phyloP scores from a whole-genome alignment of 106 monocot genomes.

The Agapanthus africanus region DNA sequence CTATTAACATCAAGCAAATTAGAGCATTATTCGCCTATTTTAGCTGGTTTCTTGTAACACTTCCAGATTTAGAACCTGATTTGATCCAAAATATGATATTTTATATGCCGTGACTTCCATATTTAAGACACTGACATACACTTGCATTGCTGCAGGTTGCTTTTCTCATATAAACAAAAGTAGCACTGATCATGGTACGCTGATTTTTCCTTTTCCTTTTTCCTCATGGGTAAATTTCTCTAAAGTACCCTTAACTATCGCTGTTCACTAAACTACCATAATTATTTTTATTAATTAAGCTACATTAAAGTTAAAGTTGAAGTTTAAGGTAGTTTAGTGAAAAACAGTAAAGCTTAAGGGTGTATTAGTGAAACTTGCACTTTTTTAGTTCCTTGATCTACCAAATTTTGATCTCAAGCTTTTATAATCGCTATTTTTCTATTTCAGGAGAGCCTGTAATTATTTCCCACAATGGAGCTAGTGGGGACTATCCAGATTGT shows the following conservation, averaged over 20 bases:
- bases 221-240: too few relatives aligned
- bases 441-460: constrained; percentile 38
- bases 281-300: too few relatives aligned
- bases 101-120: neutral
- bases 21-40: too few relatives aligned
- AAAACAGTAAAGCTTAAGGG: too few relatives aligned
- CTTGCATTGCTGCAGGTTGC: constrained; percentile 38
- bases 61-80: too few relatives aligned
- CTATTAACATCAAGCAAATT: too few relatives aligned
- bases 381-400: neutral
- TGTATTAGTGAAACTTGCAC: too few relatives aligned
- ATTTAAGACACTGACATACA: constrained; percentile 1
- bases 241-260: too few relatives aligned
- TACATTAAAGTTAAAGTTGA: too few relatives aligned
- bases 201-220: neutral
- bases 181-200: constrained; percentile 20
- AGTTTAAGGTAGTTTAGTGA: too few relatives aligned
- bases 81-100: neutral
- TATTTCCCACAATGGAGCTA: constrained; percentile 76
- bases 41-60: too few relatives aligned
- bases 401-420: neutral
- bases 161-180: constrained; percentile 36
- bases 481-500: constrained; percentile 71
- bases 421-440: neutral
- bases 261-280: too few relatives aligned